Base-by-base conservation (phyloP, 2,329 filamentous ascomycete genomes). In the Sporothrix pallida region DNA sequence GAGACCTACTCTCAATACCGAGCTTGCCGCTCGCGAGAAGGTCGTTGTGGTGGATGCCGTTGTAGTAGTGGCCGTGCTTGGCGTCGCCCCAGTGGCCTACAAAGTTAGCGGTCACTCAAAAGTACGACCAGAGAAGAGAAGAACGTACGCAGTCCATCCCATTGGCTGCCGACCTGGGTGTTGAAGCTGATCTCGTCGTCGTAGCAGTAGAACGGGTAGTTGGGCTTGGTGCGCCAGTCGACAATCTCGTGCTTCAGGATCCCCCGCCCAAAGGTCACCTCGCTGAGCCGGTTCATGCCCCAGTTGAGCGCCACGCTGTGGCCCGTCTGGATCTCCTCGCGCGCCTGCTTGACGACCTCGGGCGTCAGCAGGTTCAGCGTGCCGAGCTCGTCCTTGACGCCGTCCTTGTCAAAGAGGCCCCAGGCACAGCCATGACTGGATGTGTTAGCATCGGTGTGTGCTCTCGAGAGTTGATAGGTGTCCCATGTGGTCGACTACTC, bases 351-450 rank as follows among this genome's bases (percentile, higher is more conserved):
- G 12, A 83, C 83, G 23, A 90, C 87, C 72, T 85, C 82, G 70
- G 88, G 83, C 0, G 87, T 90, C 15, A 91, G 83, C 42, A 88
- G 84, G 78, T 91, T 91, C 23, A 91, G 79, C 31, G 87, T 87
- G 10, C 89, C 90, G 1, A 91, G 82, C 79, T 89, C 82, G 78
- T 90, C 89, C 44, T 74, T 74, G 10, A 68, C 60, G 52, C 70
- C 73, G 71, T 85, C 78, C 68, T 84, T 80, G 68, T 88, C 88
- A 78, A 88, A 90, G 4, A 88, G 82, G 6, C 82, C 83, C 84
- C 84, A 86, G 17, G 85, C 71, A 23, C 71, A 72, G 42, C 71
- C 71, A 23, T 72, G 71, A 4, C 71, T 72, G 31, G 46, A 3
- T 3, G 31, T 48, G 46, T 48, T 48, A 48, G 46, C 46, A 48